Percentiles rank a stretch among this genome's conserved stretches.
Evolutionary conservation across 1,139 yeast genomes (phyloP).

Genomic region (Blastobotrys indianensis): DNA sequence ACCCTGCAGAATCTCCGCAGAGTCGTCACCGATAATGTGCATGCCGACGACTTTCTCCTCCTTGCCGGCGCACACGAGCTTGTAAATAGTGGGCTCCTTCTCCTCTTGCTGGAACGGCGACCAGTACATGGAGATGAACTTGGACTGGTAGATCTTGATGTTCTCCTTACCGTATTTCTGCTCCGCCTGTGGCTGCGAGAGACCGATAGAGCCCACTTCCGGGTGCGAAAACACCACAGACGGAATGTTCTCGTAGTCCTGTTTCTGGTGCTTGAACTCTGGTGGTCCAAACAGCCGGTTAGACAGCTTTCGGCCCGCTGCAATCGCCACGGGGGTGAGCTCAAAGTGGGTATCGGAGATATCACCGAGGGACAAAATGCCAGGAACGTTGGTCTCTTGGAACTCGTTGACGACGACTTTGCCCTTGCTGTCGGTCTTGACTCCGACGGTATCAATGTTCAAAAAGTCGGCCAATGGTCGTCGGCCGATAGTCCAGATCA

Average conservation of each 20-base stretch:
- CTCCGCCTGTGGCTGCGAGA: conserved; percentile 71
- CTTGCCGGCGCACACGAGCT: conserved; percentile 67
- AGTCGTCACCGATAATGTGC: conserved; percentile 84
- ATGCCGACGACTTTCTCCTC: conserved; percentile 94
- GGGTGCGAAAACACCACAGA: conserved; percentile 95
- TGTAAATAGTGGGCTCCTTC: conserved; percentile 85
- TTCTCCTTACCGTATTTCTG: conserved; percentile 74
- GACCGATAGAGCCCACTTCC: conserved; percentile 91
- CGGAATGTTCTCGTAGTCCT: conserved; percentile 81
- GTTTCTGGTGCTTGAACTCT: conserved; percentile 58
- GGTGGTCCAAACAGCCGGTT: conserved; percentile 86
- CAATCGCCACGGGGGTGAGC: conserved; percentile 97
- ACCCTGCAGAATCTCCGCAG: conserved; percentile 93
- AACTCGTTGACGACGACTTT: conserved; percentile 77
- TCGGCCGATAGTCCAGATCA: conserved; percentile 95
- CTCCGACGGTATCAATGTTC: conserved; percentile 71
- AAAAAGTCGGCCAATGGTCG: conserved; percentile 58
- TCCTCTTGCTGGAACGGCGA: conserved; percentile 63
- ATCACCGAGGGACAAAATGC: conserved; percentile 86
- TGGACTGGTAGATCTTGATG: conserved; percentile 73
- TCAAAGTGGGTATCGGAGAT: conserved; percentile 79
- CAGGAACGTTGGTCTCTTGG: conserved; percentile 70
- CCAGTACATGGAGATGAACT: conserved; percentile 87
- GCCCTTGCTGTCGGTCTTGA: conserved; percentile 50
- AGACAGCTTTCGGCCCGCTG: conserved; percentile 91